Base-by-base conservation (phyloP, 331 rosid genomes). In the Saraca asoca region DNA sequence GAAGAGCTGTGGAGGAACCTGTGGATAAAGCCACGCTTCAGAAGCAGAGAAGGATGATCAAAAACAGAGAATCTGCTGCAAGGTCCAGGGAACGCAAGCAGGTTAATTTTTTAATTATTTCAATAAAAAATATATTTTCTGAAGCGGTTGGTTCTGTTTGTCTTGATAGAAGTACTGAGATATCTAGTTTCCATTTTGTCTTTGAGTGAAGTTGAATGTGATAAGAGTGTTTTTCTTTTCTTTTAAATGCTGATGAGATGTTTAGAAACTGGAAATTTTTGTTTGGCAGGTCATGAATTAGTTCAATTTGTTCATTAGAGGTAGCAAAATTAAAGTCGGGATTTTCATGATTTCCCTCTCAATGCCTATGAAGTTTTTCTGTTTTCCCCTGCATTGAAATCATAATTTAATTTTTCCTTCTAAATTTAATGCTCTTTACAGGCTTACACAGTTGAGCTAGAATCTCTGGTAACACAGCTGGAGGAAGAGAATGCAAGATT, bases 11-110 rank as follows among this genome's bases (percentile, higher is more conserved):
- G 31, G 90, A 78, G 62, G 92, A 84, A 31, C 78, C 83, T 0
- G 77, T 86, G 2, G 98, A 90, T 46, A 88, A 86, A 73, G 97
- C 97, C 37, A 83, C 98, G 18, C 90, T 86, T 75, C 89, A 85
- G 74, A 94, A 82, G 63, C 96, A 90, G 85, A 81, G 75, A 66
- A 78, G 96, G 65, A 89, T 92, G 98, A 89, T 89, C 38, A 92
- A 92, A 78, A 89, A 92, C 38, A 81, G 98, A 79, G 98, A 94
- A 48, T 94, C 97, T 8, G 98, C 97, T 0, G 98, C 98, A 0
- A 78, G 97, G 88, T 94, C 98, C 49, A 85, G 98, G 51, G 98
- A 88, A 73, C 96, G 97, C 71, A 94, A 94, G 62, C 96, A 93
- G 95, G 98, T 90, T 12, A 12, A 29, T 7, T 8, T 39, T 39